Base-by-base conservation (phyloP, 2,329 filamentous ascomycete genomes). In the Penicillium frequentans region DNA sequence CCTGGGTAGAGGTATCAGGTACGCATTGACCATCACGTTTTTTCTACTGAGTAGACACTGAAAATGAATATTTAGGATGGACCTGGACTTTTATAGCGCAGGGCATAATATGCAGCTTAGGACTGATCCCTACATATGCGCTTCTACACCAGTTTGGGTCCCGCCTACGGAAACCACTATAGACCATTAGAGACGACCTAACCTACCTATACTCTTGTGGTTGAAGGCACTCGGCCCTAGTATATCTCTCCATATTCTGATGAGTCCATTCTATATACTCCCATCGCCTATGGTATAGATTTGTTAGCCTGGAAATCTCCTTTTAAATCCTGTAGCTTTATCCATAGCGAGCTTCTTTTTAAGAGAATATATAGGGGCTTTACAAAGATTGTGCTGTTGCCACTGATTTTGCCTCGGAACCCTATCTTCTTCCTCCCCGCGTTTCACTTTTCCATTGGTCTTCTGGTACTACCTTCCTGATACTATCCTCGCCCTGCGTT, bases 91-190 rank as follows among this genome's bases (percentile, higher is more conserved):
- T 46, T 19, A 39, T 44, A n/a, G 49, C 35, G 14, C 52, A 58
- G 26, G 48, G 19, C 7, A 55, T 52, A 9, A n/a, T 52, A 9
- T 45, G 56, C 53, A 55, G 16, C 43, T 35, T 54, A 3, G 51
- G 47, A 24, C 24, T 56, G 52, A 53, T 52, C 49, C 53, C 53
- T 42, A 45, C 42, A 42, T 55, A 52, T 37, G 52, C 31, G 11
- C 37, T 52, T 29, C 21, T 52, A 33, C 49, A 52, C 43, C 42
- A 13, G 14, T 35, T n/a, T 13, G 33, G 48, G 5, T 23, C 33
- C 11, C 23, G 14, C 33, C 37, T 50, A 16, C n/a, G 48, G 16
- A 50, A 27, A 21, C 33, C 47, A 35, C 31, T 35, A 35, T 35
- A 35, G 31, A 35, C 31, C 3, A 35, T 35, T 6, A 14, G 31